These are phyloP conservation scores for Aspergillus eucalypticola DNA, from an alignment of 2,329 filamentous ascomycete genomes.

Conservation along the genomic window DNA sequence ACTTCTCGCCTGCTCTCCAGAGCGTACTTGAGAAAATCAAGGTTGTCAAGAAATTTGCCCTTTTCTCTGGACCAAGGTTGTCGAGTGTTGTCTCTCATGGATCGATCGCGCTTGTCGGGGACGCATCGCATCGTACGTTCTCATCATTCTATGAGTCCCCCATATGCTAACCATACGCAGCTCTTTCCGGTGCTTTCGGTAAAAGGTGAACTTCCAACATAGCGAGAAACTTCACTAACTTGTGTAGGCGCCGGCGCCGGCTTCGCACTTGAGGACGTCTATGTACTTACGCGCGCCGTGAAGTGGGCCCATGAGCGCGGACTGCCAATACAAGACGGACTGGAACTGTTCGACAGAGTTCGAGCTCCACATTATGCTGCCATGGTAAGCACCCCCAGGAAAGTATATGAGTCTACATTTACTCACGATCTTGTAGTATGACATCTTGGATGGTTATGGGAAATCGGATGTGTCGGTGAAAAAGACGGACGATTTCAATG, in stretches of 20 bases:
- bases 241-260: conserved; percentile 11
- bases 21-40: conserved; percentile 10
- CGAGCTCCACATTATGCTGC: conserved; percentile 14
- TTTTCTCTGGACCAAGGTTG: conserved; percentile 14
- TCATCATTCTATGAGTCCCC: too few relatives aligned
- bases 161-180: background rate
- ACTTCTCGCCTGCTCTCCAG: conserved; percentile 10
- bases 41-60: conserved; percentile 15
- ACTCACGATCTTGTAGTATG: conserved; percentile 4
- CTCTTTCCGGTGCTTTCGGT: conserved; percentile 18
- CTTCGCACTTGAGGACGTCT: conserved; percentile 19
- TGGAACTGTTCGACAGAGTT: conserved; percentile 11
- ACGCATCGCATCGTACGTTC: conserved; percentile 18
- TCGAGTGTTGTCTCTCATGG: conserved; percentile 5
- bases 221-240: background rate
- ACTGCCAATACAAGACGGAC: background rate
- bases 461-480: background rate
- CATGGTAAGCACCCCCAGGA: conserved; percentile 2
- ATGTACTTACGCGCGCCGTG: conserved; percentile 13
- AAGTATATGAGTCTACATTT: too few relatives aligned
- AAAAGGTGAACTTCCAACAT: background rate
- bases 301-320: conserved; percentile 5
- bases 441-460: conserved; percentile 10
- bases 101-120: conserved; percentile 15
- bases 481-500: conserved; percentile 4